Percentiles rank a stretch among this genome's conserved stretches.
These are phyloP conservation scores for Teunomyces cretensis DNA, from an alignment of 805 yeast genomes.

Conservation along the genomic window DNA sequence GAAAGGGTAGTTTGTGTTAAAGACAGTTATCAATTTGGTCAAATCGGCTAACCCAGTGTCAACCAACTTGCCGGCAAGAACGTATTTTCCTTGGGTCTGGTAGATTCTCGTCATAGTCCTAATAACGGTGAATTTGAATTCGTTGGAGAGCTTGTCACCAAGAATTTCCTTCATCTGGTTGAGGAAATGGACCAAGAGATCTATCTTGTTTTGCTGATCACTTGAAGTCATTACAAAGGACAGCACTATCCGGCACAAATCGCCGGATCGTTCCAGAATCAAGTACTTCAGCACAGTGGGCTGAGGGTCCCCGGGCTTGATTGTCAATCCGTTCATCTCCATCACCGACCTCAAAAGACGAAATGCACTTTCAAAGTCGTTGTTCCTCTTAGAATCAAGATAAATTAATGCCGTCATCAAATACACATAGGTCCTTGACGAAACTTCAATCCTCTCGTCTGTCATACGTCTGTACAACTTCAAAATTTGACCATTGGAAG, in stretches of 20 bases:
- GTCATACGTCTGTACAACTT: constrained; percentile 36
- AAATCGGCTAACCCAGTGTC: constrained; percentile 26
- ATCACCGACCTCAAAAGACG: constrained; percentile 29
- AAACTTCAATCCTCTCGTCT: constrained; percentile 18
- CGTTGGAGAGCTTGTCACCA: constrained; percentile 19
- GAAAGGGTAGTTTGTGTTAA: constrained; percentile 19
- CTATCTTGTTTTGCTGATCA: constrained; percentile 10
- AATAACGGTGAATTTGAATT: constrained; percentile 24
- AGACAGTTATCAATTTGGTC: constrained; percentile 13
- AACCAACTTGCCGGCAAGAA: constrained; percentile 22
- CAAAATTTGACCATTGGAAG: constrained; percentile 23
- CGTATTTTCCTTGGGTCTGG: constrained; percentile 20
- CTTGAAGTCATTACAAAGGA: constrained; percentile 20
- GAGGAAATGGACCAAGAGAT: constrained; percentile 29
- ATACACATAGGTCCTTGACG: constrained; percentile 29
- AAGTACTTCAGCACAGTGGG: constrained; percentile 2
- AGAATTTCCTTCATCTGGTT: constrained; percentile 23
- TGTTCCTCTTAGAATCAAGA: constrained; percentile 21
- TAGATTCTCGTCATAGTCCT: constrained; percentile 31
- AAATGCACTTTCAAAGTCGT: constrained; percentile 27
- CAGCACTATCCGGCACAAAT: constrained; percentile 27
- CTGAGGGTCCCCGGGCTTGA: constrained; percentile 1
- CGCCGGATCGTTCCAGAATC: constrained; percentile 13
- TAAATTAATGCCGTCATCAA: constrained; percentile 31
- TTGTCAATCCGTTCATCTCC: constrained; percentile 29